Evolutionary conservation across 208 protist species (phyloP).

Genomic region (Wallacemonas sp.): DNA sequence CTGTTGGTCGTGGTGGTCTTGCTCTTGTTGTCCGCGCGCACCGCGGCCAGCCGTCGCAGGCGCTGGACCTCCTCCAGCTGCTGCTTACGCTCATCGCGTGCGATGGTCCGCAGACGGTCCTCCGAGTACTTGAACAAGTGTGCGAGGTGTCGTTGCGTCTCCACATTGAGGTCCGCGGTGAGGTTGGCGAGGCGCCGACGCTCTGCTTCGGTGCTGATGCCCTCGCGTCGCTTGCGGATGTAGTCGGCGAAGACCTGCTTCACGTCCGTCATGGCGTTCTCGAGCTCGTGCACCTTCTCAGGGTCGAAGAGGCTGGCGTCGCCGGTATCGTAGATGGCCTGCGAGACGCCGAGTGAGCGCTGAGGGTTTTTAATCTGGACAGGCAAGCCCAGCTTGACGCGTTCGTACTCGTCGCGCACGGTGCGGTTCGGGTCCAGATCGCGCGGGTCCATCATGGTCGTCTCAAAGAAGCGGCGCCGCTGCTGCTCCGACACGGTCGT

Average conservation of each 20-base stretch:
- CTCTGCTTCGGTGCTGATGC: conserved; percentile 76
- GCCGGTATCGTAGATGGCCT: conserved; percentile 72
- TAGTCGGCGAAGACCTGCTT: conserved; percentile 91
- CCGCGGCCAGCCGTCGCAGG: conserved; percentile 18
- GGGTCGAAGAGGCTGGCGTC: conserved; percentile 80
- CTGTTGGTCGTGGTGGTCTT: neutral
- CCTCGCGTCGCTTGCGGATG: conserved; percentile 67
- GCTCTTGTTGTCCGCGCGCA: conserved; percentile 1
- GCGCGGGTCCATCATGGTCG: conserved; percentile 73
- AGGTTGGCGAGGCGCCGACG: conserved; percentile 74
- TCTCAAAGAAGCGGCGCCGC: conserved; percentile 86
- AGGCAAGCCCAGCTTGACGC: conserved; percentile 79
- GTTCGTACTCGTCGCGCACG: conserved; percentile 72
- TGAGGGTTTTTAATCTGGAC: conserved; percentile 74
- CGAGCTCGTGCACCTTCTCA: conserved; percentile 60
- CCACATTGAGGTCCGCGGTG: conserved; percentile 69
- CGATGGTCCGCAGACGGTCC: conserved; percentile 44
- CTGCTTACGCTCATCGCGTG: conserved; percentile 49
- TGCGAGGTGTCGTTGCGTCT: conserved; percentile 76
- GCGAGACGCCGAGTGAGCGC: conserved; percentile 67
- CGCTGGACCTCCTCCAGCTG: conserved; percentile 63
- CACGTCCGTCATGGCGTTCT: conserved; percentile 80
- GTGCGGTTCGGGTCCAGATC: conserved; percentile 60
- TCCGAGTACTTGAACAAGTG: conserved; percentile 85
- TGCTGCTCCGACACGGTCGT: conserved; percentile 84